These are phyloP conservation scores for Pichia sp. DNA, from an alignment of 1,139 yeast genomes.

Conservation along the genomic window DNA sequence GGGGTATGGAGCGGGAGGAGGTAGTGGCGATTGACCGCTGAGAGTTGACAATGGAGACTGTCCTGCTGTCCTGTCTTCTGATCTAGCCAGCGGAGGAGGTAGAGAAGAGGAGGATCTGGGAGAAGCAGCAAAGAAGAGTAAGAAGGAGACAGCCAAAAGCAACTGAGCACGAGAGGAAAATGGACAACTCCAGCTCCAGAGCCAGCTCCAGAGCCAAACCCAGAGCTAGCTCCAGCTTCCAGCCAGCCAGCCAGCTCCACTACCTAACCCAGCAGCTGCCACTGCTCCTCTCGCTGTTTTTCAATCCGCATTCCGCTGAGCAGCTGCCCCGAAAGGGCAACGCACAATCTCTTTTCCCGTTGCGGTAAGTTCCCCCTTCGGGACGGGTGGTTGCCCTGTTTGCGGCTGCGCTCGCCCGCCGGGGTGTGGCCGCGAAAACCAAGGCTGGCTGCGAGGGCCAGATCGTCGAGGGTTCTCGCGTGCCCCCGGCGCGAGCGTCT, in stretches of 20 bases:
- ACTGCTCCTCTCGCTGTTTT: not conserved
- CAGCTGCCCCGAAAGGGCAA: not conserved
- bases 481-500: too few relatives aligned
- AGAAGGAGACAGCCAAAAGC: too few relatives aligned
- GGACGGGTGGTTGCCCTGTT: not conserved
- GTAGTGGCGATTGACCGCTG: too few relatives aligned
- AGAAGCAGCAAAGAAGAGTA: not conserved
- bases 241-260: not conserved
- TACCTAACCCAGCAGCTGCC: not conserved
- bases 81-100: too few relatives aligned
- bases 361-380: conserved; percentile 9
- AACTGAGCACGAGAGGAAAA: too few relatives aligned
- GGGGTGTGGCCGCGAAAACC: not conserved
- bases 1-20: too few relatives aligned
- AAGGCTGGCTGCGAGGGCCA: not conserved
- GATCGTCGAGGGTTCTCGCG: not conserved
- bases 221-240: not conserved
- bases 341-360: not conserved
- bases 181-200: too few relatives aligned
- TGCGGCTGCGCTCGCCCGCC: not conserved
- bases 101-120: not conserved
- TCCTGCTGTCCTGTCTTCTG: too few relatives aligned
- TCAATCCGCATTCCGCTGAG: too few relatives aligned
- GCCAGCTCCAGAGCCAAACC: too few relatives aligned
- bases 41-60: too few relatives aligned